Base-by-base conservation (phyloP, 495 filamentous ascomycete genomes). In the Endocarpon pusillum region DNA sequence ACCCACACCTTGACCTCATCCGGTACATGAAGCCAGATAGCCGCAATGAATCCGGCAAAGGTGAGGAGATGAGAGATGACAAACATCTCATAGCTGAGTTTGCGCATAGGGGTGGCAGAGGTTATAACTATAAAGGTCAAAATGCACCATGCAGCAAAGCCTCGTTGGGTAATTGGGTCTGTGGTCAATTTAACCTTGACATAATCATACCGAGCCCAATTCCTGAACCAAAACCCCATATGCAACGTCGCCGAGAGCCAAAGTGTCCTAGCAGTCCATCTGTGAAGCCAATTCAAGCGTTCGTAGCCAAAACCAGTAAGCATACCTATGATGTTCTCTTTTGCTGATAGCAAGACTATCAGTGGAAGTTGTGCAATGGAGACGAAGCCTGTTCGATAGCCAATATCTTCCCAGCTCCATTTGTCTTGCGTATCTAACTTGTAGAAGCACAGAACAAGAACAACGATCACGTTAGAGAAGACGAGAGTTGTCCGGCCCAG, bases 291-390 rank as follows among this genome's bases (percentile, higher is more conserved):
- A 44, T 86, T 87, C 32, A 92, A 49, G 11, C 75, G 61, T 53
- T 83, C 77, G 39, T 89, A 73, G 35, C 73, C 74, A 21, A 65
- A 68, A 3, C 80, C 83, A 4, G 65, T 62, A 11, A 86, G 51
- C 18, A 64, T 55, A 2, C 78, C 78, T 23, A 86, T 62, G 35
- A 87, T 56, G 46, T 77, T 89, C 45, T 70, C 66, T 59, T 82
- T 81, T n/a, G 74, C 75, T 6, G 82, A 70, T 15, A 92, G 69
- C 18, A 89, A 62, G 47, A 81, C 81, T 30, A 92, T 59, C 10
- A 92, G 47, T 2, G 83, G 83, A n/a, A 92, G 47, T 52, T 92
- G 84, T n/a, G 69, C 71, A 37, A 83, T 62, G 12, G 80, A 67
- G 22, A 92, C 62, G 61, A 74, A 86, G 4, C 73, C 83, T 27